Base-by-base conservation (phyloP, 768 basidiomycete species). In the Kwoniella heveanensis region DNA sequence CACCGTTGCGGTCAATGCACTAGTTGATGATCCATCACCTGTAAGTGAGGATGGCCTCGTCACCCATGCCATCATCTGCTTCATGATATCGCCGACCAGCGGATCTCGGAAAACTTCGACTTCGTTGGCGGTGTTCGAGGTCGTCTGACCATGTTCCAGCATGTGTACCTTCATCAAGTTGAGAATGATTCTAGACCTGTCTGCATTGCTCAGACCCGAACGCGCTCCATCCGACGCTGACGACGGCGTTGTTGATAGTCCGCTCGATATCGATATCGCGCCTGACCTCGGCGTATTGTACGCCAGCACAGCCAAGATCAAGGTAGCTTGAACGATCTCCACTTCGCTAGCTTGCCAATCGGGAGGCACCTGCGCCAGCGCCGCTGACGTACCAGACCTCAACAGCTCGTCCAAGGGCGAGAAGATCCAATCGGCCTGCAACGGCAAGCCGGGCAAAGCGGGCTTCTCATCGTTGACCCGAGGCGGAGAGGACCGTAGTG, bases 121-220 rank as follows among this genome's bases (percentile, higher is more conserved):
- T 37, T 69, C 70, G 21, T 54, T 39, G 2, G 59, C 51, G 36
- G 62, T 25, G 26, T 65, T 62, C n/a, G 32, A 48, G 29, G 49
- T 49, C 36, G 57, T 73, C 69, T 90, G 88, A 1, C 86, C 91
- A 74, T 95, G 90, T 77, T 98, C 94, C 27, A 98, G 86, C 92
- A 96, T 94, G 80, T 92, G 92, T 17, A 96, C 86, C 68, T 90
- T 91, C 91, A 96, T 94, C 67, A 92, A 89, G 21, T 84, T 85
- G 69, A 93, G 88, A 4, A 89, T 82, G 1, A 84, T 80, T 66
- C 88, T 86, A 55, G 86, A 85, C 48, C 85, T 82, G 26, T 60
- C 58, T 29, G 24, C 21, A 4, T 22, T 21, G 19, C 79, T 82
- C 73, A 87, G 15, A 25, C 36, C n/a, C 15, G 39, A n/a, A n/a